A percentile compares a stretch with the other conserved stretches of the same genome.
phyloP scores from a whole-genome alignment of 1,284 basidiomycete genomes.

The Trichosporon sp. region DNA sequence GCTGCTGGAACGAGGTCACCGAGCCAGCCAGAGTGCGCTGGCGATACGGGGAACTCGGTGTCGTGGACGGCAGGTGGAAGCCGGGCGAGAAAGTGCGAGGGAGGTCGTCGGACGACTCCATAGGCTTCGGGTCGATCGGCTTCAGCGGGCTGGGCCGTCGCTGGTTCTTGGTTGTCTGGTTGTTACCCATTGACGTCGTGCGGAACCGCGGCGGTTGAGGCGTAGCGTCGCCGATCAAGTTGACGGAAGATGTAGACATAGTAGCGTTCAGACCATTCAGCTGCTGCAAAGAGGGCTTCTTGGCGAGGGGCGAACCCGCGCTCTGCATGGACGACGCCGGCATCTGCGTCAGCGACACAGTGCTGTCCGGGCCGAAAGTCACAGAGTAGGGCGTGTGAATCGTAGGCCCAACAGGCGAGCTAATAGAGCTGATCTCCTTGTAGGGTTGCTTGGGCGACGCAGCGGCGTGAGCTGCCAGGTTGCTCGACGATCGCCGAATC shows the following conservation, averaged over 20 bases:
- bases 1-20: not conserved
- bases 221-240: not conserved
- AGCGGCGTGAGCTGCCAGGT: conserved; percentile 17
- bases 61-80: conserved; percentile 41
- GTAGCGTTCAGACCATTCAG: not conserved
- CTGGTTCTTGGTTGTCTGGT: not conserved
- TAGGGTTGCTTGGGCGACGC: conserved; percentile 9
- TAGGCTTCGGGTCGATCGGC: not conserved
- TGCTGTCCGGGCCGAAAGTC: not conserved
- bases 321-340: conserved; percentile 7
- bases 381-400: not conserved
- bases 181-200: not conserved
- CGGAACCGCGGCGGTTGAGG: not conserved
- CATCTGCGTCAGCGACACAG: not conserved
- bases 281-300: not conserved
- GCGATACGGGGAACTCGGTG: conserved; percentile 37
- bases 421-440: not conserved
- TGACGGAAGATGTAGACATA: not conserved
- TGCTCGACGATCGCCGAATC: conserved; percentile 35
- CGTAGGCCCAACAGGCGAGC: conserved; percentile 1
- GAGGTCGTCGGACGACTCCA: not conserved
- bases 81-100: conserved; percentile 37
- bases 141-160: not conserved
- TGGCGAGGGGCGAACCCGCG: not conserved
- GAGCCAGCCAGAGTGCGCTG: conserved; percentile 4